Evolutionary conservation across 2,329 filamentous ascomycete genomes (phyloP).

Genomic region (Arthrinium puccinioides): DNA sequence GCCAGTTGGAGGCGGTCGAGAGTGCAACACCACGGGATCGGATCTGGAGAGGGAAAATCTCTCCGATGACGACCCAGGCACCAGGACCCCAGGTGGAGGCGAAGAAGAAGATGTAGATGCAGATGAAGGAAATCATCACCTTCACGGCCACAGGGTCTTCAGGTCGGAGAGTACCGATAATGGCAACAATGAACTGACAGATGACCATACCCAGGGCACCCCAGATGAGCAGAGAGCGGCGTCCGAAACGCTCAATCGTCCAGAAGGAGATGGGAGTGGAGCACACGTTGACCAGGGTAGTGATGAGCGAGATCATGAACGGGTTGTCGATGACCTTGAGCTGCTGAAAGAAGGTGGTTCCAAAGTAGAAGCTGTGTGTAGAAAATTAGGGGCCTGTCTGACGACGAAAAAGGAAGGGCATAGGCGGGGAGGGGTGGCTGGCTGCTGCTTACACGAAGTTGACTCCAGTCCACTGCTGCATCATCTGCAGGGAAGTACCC

Average conservation of each 20-base stretch:
- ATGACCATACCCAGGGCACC: slow-evolving; percentile 65
- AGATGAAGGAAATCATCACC: slow-evolving; percentile 67
- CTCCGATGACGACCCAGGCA: slow-evolving; percentile 64
- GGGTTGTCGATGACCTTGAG: slow-evolving; percentile 58
- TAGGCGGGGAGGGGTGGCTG: too few species aligned
- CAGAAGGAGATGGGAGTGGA: slow-evolving; percentile 69
- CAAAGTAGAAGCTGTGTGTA: slow-evolving; percentile 66
- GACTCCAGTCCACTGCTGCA: slow-evolving; percentile 42
- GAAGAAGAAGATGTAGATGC: slow-evolving; percentile 76
- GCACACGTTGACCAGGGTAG: slow-evolving; percentile 68
- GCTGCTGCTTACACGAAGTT: slow-evolving; percentile 58
- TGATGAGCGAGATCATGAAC: slow-evolving; percentile 67
- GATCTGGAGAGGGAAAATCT: slow-evolving; percentile 70
- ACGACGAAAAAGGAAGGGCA: too few species aligned
- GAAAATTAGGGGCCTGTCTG: too few species aligned
- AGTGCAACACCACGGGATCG: slow-evolving; percentile 64
- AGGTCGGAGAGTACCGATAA: slow-evolving; percentile 37
- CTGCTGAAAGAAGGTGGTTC: slow-evolving; percentile 63
- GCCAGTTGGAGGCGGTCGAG: slow-evolving; percentile 67
- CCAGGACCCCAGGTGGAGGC: slow-evolving; percentile 68
- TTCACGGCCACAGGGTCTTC: slow-evolving; percentile 26
- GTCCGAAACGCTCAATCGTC: slow-evolving; percentile 62
- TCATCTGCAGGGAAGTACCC: slow-evolving; percentile 24
- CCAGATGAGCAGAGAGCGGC: slow-evolving; percentile 60
- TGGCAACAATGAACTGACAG: slow-evolving; percentile 63